Base-by-base conservation (phyloP, 1,284 basidiomycete species). In the Leccinum insigne region DNA sequence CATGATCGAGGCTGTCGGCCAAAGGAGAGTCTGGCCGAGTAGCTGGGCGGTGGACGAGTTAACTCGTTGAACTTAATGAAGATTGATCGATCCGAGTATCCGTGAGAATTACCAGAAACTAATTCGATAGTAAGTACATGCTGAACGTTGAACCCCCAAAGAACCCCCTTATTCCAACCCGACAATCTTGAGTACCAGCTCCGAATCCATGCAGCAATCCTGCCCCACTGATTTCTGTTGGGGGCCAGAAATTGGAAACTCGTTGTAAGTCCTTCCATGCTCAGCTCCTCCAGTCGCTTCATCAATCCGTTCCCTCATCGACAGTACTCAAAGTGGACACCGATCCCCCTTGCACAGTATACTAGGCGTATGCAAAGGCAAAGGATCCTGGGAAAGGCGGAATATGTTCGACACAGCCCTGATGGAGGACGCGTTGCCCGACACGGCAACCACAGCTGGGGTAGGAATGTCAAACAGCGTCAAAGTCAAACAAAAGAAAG, bases 381-480 rank as follows among this genome's bases (percentile, higher is more conserved):
- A 73, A 54, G 82, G 78, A 68, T 92, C 90, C 66, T 89, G 80
- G 6, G 89, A 84, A 32, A 89, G 80, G 13, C 88, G 85, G 78
- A 94, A 92, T 65, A 96, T 88, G 66, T 82, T 87, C 6, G 92
- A 91, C 23, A 90, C 88, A 16, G 89, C 84, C 52, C 84, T 82
- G 65, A 95, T 85, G 69, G 14, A 14, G 14, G 83, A 79, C 3
- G 91, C 82, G 68, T 92, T 93, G 7, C 90, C 86, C 1, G 91
- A 90, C 63, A 86, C 90, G 32, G 87, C 85, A 69, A 95, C 95
- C 93, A 71, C 93, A 95, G 16, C 93, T 95, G 68, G 8, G 54
- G 42, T 42, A 32, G 5, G n/a, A 32, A 61, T 64, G 70, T 63
- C 42, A 60, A 40, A 60, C 18, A 38, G 35, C 57, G 40, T 58